Base-by-base conservation (phyloP, 2,329 filamentous ascomycete genomes). In the Xylaria sp. region DNA sequence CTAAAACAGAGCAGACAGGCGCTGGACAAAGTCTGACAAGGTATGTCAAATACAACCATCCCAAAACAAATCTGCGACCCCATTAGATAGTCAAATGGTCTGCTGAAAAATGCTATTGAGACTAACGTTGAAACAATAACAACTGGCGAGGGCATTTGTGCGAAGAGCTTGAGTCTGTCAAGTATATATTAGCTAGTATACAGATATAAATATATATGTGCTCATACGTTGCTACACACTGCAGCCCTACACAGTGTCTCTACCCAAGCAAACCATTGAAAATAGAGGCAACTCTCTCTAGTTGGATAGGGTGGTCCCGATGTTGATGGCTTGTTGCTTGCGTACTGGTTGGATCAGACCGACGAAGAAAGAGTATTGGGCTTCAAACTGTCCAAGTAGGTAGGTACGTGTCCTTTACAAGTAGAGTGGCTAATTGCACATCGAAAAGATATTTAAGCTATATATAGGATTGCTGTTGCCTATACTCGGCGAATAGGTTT, bases 181-280 rank as follows among this genome's bases (percentile, higher is more conserved):
- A 74, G 55, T n/a, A n/a, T n/a, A n/a, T n/a, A n/a, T n/a, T n/a
- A n/a, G n/a, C n/a, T n/a, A n/a, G n/a, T n/a, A n/a, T n/a, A n/a
- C n/a, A n/a, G n/a, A n/a, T n/a, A n/a, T n/a, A n/a, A n/a, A n/a
- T n/a, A n/a, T n/a, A n/a, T n/a, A n/a, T n/a, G n/a, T n/a, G n/a
- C 53, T 72, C 18, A 69, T 61, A 7, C 64, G 23, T n/a, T 73
- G 71, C 0, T 65, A 71, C 9, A 75, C 73, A 1, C 55, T 75
- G 34, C 71, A 75, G 50, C 57, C 73, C 0, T 74, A 73, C 20
- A 50, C 72, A 0, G 57, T 55, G 3, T 75, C 73, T 4, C 60
- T 72, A 3, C 64, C 75, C 6, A 28, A 67, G 12, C 60, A 67
- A 52, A 65, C 66, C 4, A 59, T 20, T 0, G 13, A 30, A 4